Evolutionary conservation across 345 rosid genomes (phyloP), one percentile per base, ranked within the genome.

Genomic region (Pelargonium nanum): DNA sequence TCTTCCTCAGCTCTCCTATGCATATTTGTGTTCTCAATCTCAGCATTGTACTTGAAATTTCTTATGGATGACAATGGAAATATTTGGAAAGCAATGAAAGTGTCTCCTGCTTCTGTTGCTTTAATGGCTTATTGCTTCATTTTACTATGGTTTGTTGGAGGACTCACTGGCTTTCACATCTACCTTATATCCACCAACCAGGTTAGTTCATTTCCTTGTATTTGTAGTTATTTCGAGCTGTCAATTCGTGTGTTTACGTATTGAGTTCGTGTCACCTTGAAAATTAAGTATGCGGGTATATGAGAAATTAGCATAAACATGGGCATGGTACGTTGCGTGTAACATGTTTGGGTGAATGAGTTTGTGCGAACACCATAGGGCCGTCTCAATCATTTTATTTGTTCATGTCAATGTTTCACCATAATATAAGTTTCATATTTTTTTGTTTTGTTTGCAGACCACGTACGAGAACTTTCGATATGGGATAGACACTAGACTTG

Each of bases 121-220:
- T 67, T 82, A 53, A 73, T 82, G 60, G 77, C 56, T 17, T 82
- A 82, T 52, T 69, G 82, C 71, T 79, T 82, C 73, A 60, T 82
- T 62, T 79, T 79, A 70, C 74, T 79, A 3, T 82, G 80, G 84
- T 79, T 82, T 53, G 79, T 77, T 16, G 87, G 87, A 24, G 82
- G 87, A 5, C 87, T 82, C 61, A 67, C 87, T 28, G 77, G 75
- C 68, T 73, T 82, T 70, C 87, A 82, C 59, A 58, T 82, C 1
- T 82, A 77, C 73, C 84, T 82, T 48, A 79, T 82, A 24, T 26
- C 75, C 69, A 79, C 73, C 68, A 82, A 82, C 69, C 82, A 79
- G 80, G 86, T 79, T 52, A 66, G 76, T 62, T 62, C 45, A 5
- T 12, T 65, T 34, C 23, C 20, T 60, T 55, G 19, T 21, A 53